Conservation (phyloP, 371 early-diverging fungal genomes). For the Mucor piriformis region DNA sequence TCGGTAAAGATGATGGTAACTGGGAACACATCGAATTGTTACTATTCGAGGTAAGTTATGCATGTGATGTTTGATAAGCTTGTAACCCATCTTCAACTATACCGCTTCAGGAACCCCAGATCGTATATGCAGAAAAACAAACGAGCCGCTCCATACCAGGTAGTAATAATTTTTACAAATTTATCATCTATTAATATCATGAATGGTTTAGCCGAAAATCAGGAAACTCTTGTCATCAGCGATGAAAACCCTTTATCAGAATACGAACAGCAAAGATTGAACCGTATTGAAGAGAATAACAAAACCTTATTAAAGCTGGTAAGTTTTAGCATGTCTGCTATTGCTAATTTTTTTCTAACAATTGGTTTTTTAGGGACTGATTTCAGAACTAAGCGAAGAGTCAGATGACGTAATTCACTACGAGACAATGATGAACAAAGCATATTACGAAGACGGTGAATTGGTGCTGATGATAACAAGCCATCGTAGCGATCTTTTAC, state of each 20-base stretch:
- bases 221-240: neutral
- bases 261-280: constrained; percentile 65
- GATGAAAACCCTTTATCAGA: constrained; percentile 38
- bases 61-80: neutral
- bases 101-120: neutral
- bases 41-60: constrained; percentile 16
- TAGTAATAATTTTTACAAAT: neutral
- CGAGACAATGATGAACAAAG: constrained; percentile 60
- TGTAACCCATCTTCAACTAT: neutral
- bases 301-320: constrained; percentile 65
- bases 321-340: constrained; percentile 8
- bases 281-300: constrained; percentile 71
- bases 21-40: constrained; percentile 77
- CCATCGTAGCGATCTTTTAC: constrained; percentile 47
- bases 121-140: neutral
- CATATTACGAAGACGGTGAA: constrained; percentile 35
- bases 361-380: constrained; percentile 57
- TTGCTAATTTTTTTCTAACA: neutral
- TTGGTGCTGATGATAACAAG: constrained; percentile 64
- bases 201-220: neutral
- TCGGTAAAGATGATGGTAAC: constrained; percentile 77
- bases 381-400: constrained; percentile 79
- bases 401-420: constrained; percentile 76
- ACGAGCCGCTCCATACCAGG: neutral
- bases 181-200: neutral